Base-by-base conservation (phyloP, 2,329 filamentous ascomycete genomes). In the Hymenoscyphus occultus region DNA sequence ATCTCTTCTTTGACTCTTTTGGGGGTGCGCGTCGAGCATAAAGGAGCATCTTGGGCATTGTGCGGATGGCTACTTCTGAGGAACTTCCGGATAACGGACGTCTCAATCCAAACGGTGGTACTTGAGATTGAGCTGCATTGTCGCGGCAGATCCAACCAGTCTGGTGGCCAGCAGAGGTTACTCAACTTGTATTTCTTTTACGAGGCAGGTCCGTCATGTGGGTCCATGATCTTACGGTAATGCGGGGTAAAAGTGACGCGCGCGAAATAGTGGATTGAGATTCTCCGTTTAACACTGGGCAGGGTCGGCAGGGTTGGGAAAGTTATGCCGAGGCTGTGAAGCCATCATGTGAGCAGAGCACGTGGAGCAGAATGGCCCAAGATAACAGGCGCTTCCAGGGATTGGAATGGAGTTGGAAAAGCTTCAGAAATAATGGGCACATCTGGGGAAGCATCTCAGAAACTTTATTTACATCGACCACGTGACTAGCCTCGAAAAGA, bases 1-100 rank as follows among this genome's bases (percentile, higher is more conserved):
- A 87, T 63, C 85, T 80, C 72, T 78, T 81, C 76, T 86, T 87
- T 39, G 84, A 84, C 56, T 80, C 77, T 75, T 86, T 87, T n/a
- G 84, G 83, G 58, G 80, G 75, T 65, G 84, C 84, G 60, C 82
- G 76, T 74, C 79, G 81, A n/a, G 84, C 85, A 72, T 86, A 87
- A 56, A 87, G 75, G 70, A 87, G 76, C 85, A 87, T 86, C 1
- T 22, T 51, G 14, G 10, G n/a, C 22, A 51, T 22, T 51, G 19
- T 51, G 45, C 19, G n/a, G 19, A 12, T 22, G 22, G 45, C 19
- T 22, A 3, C 28, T 28, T 28, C 28, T 28, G 28, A 28, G 28
- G 45, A 19, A n/a, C 5, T 45, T 45, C 42, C 42, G 14, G 42
- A 22, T 12, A 51, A 51, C 5, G n/a, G 45, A 16, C n/a, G 12